These are phyloP conservation scores for Cyberlindnera veronae DNA, from an alignment of 805 yeast genomes.

Conservation along the genomic window DNA sequence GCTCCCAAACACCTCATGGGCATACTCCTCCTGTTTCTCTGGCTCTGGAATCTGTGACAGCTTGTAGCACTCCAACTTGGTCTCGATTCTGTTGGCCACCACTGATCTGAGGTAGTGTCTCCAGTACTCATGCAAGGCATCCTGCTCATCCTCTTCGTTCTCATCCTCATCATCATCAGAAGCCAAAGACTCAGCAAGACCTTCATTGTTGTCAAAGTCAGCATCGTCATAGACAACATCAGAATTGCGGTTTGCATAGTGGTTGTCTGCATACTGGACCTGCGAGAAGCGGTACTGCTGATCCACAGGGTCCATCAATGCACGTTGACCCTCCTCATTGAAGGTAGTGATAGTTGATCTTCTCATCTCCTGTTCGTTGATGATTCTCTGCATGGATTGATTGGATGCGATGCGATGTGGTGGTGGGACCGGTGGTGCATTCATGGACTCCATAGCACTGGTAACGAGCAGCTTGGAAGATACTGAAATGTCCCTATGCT, in stretches of 20 bases:
- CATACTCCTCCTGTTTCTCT: slow-evolving; percentile 7
- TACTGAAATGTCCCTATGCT: slow-evolving; percentile 4
- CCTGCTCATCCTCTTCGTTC: slow-evolving; percentile 12
- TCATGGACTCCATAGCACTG: neutral
- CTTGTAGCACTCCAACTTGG: slow-evolving; percentile 19
- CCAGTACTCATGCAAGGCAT: slow-evolving; percentile 12
- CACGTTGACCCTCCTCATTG: neutral
- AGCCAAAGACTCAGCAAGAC: too few species aligned
- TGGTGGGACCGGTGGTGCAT: slow-evolving; percentile 26
- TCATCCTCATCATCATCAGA: too few species aligned
- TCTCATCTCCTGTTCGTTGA: slow-evolving; percentile 10
- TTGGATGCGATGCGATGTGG: slow-evolving; percentile 25
- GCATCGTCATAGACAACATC: slow-evolving; percentile 3
- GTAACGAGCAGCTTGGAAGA: neutral
- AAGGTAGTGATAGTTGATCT: neutral
- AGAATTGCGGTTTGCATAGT: too few species aligned
- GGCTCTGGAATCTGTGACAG: slow-evolving; percentile 18
- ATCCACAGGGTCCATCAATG: slow-evolving; percentile 13
- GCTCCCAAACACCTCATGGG: slow-evolving; percentile 12
- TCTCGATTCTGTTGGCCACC: slow-evolving; percentile 24
- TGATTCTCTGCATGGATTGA: slow-evolving; percentile 14
- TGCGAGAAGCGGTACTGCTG: slow-evolving; percentile 5
- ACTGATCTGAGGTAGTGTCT: slow-evolving; percentile 18
- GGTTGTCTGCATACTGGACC: slow-evolving; percentile 10
- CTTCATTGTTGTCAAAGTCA: slow-evolving; percentile 5